Conservation (phyloP, 1,139 yeast genomes). For the Waltiozyma sp. region DNA sequence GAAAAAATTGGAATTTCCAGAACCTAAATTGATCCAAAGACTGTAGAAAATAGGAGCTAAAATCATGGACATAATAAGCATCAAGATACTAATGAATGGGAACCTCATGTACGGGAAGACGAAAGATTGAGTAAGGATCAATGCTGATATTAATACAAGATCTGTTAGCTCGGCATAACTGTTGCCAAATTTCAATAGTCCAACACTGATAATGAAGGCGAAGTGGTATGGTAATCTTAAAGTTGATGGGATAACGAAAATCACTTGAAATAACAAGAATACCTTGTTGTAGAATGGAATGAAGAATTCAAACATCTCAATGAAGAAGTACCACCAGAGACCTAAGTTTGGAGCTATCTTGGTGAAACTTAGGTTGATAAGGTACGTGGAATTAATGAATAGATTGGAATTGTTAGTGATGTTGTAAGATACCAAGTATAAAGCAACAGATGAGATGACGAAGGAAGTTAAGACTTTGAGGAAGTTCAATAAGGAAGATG, state of each 20-base stretch:
- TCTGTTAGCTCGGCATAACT: conserved; percentile 89
- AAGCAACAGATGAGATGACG: conserved; percentile 17
- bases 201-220: conserved; percentile 49
- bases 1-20: conserved; percentile 93
- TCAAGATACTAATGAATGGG: conserved; percentile 30
- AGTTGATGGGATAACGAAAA: conserved; percentile 66
- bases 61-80: conserved; percentile 38
- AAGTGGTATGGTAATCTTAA: conserved; percentile 66
- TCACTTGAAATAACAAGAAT: conserved; percentile 65
- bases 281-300: conserved; percentile 73
- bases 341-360: conserved; percentile 72
- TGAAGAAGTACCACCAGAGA: conserved; percentile 96
- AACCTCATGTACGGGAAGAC: conserved; percentile 32
- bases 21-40: conserved; percentile 89
- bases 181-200: conserved; percentile 65
- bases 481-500: conserved; percentile 1
- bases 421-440: conserved; percentile 28
- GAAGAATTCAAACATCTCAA: conserved; percentile 89
- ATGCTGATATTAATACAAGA: conserved; percentile 53
- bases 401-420: conserved; percentile 29
- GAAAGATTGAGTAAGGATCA: conserved; percentile 46
- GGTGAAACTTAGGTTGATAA: conserved; percentile 45
- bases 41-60: conserved; percentile 86
- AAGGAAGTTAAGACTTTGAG: conserved; percentile 1
- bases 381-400: conserved; percentile 53